Conservation (phyloP, 2,329 filamentous ascomycete species). For the Clonostachys rosea region DNA sequence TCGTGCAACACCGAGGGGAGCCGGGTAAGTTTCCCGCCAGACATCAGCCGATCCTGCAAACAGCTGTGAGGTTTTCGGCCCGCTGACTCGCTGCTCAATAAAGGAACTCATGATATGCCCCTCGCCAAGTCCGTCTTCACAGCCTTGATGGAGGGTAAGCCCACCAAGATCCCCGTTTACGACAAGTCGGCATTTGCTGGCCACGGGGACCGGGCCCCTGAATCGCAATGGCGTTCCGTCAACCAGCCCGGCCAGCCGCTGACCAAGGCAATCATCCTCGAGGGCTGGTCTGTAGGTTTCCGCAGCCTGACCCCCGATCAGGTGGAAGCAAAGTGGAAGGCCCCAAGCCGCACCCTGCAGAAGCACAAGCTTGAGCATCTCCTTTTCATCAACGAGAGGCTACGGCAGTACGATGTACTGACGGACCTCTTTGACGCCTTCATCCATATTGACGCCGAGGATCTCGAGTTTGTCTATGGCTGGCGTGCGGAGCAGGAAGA, state of each 20-base stretch:
- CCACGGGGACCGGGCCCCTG: conserved; percentile 68
- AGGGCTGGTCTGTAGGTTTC: conserved; percentile 92
- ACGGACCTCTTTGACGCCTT: conserved; percentile 48
- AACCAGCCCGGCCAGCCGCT: conserved; percentile 42
- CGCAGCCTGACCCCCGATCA: conserved; percentile 51
- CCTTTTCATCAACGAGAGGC: conserved; percentile 41
- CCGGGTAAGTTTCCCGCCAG: conserved; percentile 45
- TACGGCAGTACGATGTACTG: conserved; percentile 40
- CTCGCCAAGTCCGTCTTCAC: conserved; percentile 61
- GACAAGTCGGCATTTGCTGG: conserved; percentile 78
- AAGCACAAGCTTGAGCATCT: conserved; percentile 44
- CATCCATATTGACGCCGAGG: conserved; percentile 62
- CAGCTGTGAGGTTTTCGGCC: no score
- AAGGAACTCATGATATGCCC: conserved; percentile 66
- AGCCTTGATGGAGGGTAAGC: conserved; percentile 44
- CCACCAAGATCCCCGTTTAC: conserved; percentile 65
- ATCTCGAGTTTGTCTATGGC: conserved; percentile 72
- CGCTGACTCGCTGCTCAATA: neutral
- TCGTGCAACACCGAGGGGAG: conserved; percentile 79
- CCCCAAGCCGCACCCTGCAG: conserved; percentile 41
- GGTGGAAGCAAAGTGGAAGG: conserved; percentile 45
- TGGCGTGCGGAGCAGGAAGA: conserved; percentile 83
- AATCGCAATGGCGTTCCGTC: conserved; percentile 55
- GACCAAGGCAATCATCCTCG: conserved; percentile 70
- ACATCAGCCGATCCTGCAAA: no score